Evolutionary conservation across 805 yeast genomes (phyloP).

Genomic region (Wickerhamiella azymoides): DNA sequence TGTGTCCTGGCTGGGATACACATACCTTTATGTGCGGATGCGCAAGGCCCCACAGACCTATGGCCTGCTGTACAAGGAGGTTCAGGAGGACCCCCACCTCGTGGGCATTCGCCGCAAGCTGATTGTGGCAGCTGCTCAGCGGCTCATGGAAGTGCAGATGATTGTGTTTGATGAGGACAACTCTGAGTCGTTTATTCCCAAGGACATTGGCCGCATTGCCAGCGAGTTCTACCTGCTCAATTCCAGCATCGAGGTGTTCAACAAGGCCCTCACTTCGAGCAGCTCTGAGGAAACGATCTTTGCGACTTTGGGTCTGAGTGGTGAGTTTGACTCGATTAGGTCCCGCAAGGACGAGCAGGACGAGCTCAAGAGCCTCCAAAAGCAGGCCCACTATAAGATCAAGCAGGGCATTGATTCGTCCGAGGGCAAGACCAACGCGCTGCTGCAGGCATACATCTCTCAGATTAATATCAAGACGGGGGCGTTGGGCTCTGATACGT

Average conservation of each 20-base stretch:
- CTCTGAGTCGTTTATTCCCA: slow-evolving; percentile 63
- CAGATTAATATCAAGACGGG: slow-evolving; percentile 60
- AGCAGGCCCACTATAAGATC: slow-evolving; percentile 34
- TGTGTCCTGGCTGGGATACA: slow-evolving; percentile 94
- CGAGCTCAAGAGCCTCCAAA: slow-evolving; percentile 53
- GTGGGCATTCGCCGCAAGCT: slow-evolving; percentile 60
- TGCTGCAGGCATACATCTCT: slow-evolving; percentile 80
- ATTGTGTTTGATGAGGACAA: slow-evolving; percentile 70
- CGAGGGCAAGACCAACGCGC: slow-evolving; percentile 74
- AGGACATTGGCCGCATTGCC: slow-evolving; percentile 87
- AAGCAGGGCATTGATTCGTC: slow-evolving; percentile 60
- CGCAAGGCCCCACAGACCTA: slow-evolving; percentile 83
- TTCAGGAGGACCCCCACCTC: slow-evolving; percentile 69
- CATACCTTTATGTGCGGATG: slow-evolving; percentile 90
- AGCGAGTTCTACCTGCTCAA: slow-evolving; percentile 82
- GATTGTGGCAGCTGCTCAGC: slow-evolving; percentile 66
- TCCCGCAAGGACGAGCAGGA: slow-evolving; percentile 74
- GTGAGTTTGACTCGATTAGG: slow-evolving; percentile 83
- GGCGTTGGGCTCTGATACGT: slow-evolving; percentile 70
- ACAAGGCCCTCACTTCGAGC: slow-evolving; percentile 63
- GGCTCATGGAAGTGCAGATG: slow-evolving; percentile 83
- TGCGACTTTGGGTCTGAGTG: slow-evolving; percentile 78
- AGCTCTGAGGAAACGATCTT: slow-evolving; percentile 89
- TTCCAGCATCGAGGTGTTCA: slow-evolving; percentile 79
- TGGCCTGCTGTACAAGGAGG: slow-evolving; percentile 78